Percentiles rank a stretch among this genome's conserved stretches.
phyloP scores from a whole-genome alignment of 805 yeast species.

The Barnettozyma pratensis region DNA sequence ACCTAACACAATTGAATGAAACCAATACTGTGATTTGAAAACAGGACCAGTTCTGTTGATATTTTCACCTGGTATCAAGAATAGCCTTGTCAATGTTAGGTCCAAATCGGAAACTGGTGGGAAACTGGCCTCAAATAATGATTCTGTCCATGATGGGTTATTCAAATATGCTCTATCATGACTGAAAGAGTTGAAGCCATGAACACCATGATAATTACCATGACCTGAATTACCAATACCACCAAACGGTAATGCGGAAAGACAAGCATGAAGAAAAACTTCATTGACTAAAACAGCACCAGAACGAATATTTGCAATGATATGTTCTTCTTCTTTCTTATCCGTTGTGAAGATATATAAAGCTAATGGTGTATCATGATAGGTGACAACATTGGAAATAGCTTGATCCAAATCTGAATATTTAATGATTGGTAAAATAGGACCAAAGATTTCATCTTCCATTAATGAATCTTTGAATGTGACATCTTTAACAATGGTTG shows the following conservation, averaged over 20 bases:
- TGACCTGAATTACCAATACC: conserved; percentile 84
- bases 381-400: conserved; percentile 35
- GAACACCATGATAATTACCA: conserved; percentile 77
- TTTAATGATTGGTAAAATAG: conserved; percentile 69
- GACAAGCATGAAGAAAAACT: conserved; percentile 62
- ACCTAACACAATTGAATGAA: conserved; percentile 8
- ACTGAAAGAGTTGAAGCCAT: conserved; percentile 53
- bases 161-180: conserved; percentile 65
- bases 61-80: conserved; percentile 29
- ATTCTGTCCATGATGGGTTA: conserved; percentile 64
- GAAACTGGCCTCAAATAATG: conserved; percentile 52
- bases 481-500: conserved; percentile 67
- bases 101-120: conserved; percentile 49
- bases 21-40: conserved; percentile 12
- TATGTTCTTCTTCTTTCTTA: conserved; percentile 41
- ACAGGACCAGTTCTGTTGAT: conserved; percentile 34
- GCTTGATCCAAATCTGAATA: conserved; percentile 42
- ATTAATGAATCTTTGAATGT: conserved; percentile 63
- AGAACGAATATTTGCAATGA: conserved; percentile 54
- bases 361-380: conserved; percentile 78
- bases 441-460: conserved; percentile 80
- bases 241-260: conserved; percentile 76
- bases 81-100: conserved; percentile 22
- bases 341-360: conserved; percentile 59
- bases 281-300: conserved; percentile 75